A percentile compares a stretch with the other conserved stretches of the same genome.
phyloP scores from a whole-genome alignment of 768 basidiomycete genomes.

The Phaeotremella fagi region DNA sequence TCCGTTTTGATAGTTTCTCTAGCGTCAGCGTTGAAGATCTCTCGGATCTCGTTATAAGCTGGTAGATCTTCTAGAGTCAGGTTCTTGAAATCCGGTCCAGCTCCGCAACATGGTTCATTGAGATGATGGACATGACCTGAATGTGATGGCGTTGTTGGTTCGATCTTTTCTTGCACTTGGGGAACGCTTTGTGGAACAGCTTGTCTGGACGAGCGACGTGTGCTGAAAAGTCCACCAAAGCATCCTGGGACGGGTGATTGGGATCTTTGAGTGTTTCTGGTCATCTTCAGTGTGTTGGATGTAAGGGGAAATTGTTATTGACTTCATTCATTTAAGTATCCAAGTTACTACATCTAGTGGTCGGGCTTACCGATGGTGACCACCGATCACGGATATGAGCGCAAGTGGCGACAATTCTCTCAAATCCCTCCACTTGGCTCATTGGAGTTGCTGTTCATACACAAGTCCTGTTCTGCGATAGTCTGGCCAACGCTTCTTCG shows the following conservation, averaged over 20 bases:
- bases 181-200: background rate
- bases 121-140: background rate
- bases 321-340: no score
- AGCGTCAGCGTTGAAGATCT: conserved; percentile 1
- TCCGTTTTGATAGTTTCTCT: background rate
- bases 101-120: conserved; percentile 3
- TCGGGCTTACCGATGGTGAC: no score
- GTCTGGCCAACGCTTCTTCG: no score
- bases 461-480: no score
- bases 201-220: background rate
- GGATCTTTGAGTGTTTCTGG: background rate
- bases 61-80: background rate
- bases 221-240: conserved; percentile 3
- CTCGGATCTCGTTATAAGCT: conserved; percentile 1
- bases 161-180: background rate
- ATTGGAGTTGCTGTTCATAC: no score
- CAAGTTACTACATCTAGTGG: no score
- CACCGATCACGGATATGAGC: no score
- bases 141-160: background rate
- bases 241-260: background rate
- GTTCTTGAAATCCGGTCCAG: background rate
- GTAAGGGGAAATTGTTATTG: no score
- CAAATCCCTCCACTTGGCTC: no score
- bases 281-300: background rate
- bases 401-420: no score